A percentile compares a stretch with the other conserved stretches of the same genome.
Conservation (phyloP, 306 rosid species). For the Crataegus laevigata region DNA sequence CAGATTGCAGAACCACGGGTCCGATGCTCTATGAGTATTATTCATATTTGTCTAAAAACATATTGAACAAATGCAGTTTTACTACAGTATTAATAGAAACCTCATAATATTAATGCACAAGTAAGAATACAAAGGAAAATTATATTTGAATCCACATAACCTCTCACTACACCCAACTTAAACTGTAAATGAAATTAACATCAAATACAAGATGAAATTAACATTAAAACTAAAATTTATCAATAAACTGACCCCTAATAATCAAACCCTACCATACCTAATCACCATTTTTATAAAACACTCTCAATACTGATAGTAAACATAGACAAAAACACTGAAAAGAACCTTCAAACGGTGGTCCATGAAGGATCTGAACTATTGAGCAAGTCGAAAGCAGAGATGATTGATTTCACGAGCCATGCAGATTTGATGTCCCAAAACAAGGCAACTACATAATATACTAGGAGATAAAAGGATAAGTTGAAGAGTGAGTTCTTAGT, state of each 20-base stretch:
- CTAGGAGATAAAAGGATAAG: constrained; percentile 79
- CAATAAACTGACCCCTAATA: too few relatives aligned
- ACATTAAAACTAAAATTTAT: too few relatives aligned
- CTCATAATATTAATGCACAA: not conserved
- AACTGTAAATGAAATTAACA: too few relatives aligned
- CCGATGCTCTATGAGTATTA: not conserved
- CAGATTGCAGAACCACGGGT: not conserved
- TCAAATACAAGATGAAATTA: too few relatives aligned
- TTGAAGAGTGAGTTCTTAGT: constrained; percentile 31
- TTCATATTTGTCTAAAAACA: not conserved
- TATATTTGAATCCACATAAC: too few relatives aligned
- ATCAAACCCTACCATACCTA: too few relatives aligned
- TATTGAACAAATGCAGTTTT: not conserved
- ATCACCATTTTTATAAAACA: too few relatives aligned
- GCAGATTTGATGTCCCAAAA: constrained; percentile 39
- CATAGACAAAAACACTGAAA: too few relatives aligned
- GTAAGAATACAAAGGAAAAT: not conserved
- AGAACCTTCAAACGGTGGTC: constrained; percentile 76
- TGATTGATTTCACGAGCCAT: constrained; percentile 79
- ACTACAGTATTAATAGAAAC: not conserved
- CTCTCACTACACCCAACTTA: too few relatives aligned
- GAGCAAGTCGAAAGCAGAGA: constrained; percentile 35
- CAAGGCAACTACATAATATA: constrained; percentile 70
- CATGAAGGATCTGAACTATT: constrained; percentile 52
- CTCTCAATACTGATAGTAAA: too few relatives aligned